Base-by-base conservation (phyloP, 768 basidiomycete species). In the Artomyces pyxidatus region DNA sequence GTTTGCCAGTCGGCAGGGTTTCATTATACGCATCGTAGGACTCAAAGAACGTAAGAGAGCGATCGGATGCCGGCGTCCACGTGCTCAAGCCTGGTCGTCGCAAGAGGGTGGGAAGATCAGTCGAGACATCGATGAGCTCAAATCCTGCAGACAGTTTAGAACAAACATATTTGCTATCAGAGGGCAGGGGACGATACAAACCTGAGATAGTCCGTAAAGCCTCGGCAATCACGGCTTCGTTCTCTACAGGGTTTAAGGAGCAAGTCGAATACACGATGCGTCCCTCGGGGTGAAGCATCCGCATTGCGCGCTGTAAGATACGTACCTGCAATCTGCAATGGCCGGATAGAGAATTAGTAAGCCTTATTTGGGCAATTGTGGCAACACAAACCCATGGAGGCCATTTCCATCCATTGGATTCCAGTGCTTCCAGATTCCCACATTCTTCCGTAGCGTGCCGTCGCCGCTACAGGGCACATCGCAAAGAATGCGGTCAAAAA, bases 381-480 rank as follows among this genome's bases (percentile, higher is more conserved):
- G 23, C 22, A 42, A 68, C 79, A 37, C n/a, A n/a, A 56, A 93
- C 91, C 77, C 68, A 61, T 99, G 96, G 52, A 99, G 64, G 3
- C 91, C 90, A 61, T 95, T 93, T 9, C 87, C 95, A 63, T 95
- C 90, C 63, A 80, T 78, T 11, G 85, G 78, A 38, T 80, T 80
- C 95, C 95, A 99, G 37, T 75, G 74, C 62, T 85, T 88, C 96
- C 96, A 99, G 35, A 99, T 96, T 1, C 83, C 88, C 12, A 88
- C 64, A 62, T 99, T 99, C 73, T 99, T 99, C 53, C 96, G 70
- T 49, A 97, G 65, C 0, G 96, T 99, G 0, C 95, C 96, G 63
- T 99, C 96, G 4, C 96, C 96, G 58, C 89, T 93, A 62, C 96
- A 99, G 8, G 96, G 96, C 8, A 99, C 96, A 63, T 98, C 96